These are phyloP conservation scores for Botrytis galanthina DNA, from an alignment of 2,329 filamentous ascomycete genomes.

Conservation along the genomic window DNA sequence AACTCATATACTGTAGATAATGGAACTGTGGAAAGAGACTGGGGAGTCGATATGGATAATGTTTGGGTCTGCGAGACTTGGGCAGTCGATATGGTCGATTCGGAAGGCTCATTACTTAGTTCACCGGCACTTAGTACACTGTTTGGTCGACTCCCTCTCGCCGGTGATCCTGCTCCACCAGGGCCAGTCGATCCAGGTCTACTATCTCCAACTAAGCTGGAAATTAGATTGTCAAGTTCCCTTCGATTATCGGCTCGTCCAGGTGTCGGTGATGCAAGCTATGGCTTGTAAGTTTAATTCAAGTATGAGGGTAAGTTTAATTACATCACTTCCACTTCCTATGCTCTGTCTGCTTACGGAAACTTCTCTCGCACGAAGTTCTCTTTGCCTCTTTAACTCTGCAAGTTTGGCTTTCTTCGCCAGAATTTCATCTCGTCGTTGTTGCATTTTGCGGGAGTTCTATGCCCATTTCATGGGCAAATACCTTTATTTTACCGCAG, in stretches of 20 bases:
- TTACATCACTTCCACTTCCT: slow-evolving; percentile 69
- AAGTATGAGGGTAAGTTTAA: slow-evolving; percentile 33
- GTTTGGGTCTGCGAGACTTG: slow-evolving; percentile 41
- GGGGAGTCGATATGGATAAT: slow-evolving; percentile 46
- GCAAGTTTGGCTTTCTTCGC: slow-evolving; percentile 97
- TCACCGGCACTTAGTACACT: slow-evolving; percentile 82
- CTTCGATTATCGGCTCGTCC: slow-evolving; percentile 66
- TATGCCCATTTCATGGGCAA: slow-evolving; percentile 34
- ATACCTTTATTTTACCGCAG: slow-evolving; percentile 13
- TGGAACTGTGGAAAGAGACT: slow-evolving; percentile 71
- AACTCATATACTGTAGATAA: slow-evolving; percentile 79
- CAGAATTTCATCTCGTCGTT: slow-evolving; percentile 92
- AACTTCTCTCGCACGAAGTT: slow-evolving; percentile 76
- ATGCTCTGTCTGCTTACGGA: slow-evolving; percentile 66
- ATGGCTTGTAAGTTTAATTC: slow-evolving; percentile 35
- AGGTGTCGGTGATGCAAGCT: slow-evolving; percentile 69
- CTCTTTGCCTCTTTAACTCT: slow-evolving; percentile 90
- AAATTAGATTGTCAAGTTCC: slow-evolving; percentile 83
- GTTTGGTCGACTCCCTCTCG: slow-evolving; percentile 74
- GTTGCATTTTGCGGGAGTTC: slow-evolving; percentile 44
- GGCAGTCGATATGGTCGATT: slow-evolving; percentile 50
- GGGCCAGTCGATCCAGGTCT: slow-evolving; percentile 67
- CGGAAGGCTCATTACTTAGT: slow-evolving; percentile 71
- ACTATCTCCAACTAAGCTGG: slow-evolving; percentile 66
- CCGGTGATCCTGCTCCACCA: slow-evolving; percentile 63